Evolutionary conservation across 164 flowering plant species (phyloP), one percentile per base, ranked within the genome.

Genomic region (Brasenia schreberi): DNA sequence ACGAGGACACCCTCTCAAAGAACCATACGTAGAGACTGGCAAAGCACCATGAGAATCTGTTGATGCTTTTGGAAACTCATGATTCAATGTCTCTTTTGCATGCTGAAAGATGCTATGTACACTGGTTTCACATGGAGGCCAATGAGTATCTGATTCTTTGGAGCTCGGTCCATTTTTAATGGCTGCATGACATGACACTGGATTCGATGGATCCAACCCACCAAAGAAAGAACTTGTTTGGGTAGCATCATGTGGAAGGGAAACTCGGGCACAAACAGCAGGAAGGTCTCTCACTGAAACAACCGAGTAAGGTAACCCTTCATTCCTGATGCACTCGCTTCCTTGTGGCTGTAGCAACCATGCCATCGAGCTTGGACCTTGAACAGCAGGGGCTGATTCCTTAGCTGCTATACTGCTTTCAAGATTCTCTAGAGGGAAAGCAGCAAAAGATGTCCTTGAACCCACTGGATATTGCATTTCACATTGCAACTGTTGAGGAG

Each of bases 1-100:
- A 69, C 80, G 88, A 39, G 79, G 81, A 62, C 66, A 69, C 56
- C 74, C 75, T 60, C 71, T 74, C 14, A 68, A 17, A 66, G 68
- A 71, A 66, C 71, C 9, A 64, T 80, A 61, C 69, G 76, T 9
- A 23, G 61, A 69, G 27, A 43, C 64, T 43, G 64, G 58, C 16
- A 60, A 43, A 69, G 74, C 63, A 67, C 70, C 67, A 39, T 65
- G 67, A 17, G 59, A 43, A 53, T 74, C 76, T 43, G 64, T 16
- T 43, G 80, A 68, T 6, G 64, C 17, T 27, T 71, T 77, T 5
- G 39, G n/a, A 19, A 68, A 68, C 23, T 69, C 65, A 62, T 66
- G 74, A 68, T 45, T 18, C 58, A 59, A 68, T 17, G 66, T n/a
- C 56, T 7, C 56, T 14, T 14, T 9, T 23, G 65, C 9, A 7